These are phyloP conservation scores for Xylaria hypoxylon DNA, from an alignment of 2,329 filamentous ascomycete species.

Conservation along the genomic window DNA sequence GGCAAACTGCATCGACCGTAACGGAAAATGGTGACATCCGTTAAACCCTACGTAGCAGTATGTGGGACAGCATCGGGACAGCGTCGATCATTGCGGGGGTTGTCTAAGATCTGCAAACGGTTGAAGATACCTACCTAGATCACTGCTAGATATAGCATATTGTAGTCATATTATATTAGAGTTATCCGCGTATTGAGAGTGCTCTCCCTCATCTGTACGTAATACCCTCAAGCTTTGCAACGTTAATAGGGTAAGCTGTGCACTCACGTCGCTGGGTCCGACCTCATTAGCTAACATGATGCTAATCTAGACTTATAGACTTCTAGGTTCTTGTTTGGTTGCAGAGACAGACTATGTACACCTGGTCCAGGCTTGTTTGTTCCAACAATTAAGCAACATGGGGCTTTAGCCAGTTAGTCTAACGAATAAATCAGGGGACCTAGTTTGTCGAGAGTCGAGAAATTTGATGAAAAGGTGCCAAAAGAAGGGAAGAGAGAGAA, in stretches of 20 bases:
- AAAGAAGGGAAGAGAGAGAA: no score
- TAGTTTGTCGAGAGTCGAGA: no score
- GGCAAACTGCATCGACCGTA: slow-evolving; percentile 14
- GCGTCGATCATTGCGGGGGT: slow-evolving; percentile 20
- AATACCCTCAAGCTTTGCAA: background rate
- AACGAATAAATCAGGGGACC: no score
- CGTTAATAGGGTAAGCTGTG: background rate
- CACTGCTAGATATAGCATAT: no score
- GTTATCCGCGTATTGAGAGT: slow-evolving; percentile 10
- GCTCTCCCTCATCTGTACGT: background rate
- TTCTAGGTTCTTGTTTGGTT: slow-evolving; percentile 9
- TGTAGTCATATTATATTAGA: no score
- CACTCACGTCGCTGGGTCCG: background rate
- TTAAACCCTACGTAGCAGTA: slow-evolving; percentile 4
- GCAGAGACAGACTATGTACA: background rate
- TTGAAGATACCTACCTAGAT: slow-evolving; percentile 2
- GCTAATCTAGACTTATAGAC: slow-evolving; percentile 8
- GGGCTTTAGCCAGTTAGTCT: no score
- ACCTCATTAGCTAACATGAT: slow-evolving; percentile 12
- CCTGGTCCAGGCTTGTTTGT: no score
- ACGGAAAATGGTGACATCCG: slow-evolving; percentile 14
- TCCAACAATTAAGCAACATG: no score
- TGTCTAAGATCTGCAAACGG: slow-evolving; percentile 11
- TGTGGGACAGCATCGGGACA: slow-evolving; percentile 7
- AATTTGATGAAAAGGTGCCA: no score